Evolutionary conservation across 2,329 filamentous ascomycete genomes (phyloP).

Genomic region (Diaporthe nobilis): DNA sequence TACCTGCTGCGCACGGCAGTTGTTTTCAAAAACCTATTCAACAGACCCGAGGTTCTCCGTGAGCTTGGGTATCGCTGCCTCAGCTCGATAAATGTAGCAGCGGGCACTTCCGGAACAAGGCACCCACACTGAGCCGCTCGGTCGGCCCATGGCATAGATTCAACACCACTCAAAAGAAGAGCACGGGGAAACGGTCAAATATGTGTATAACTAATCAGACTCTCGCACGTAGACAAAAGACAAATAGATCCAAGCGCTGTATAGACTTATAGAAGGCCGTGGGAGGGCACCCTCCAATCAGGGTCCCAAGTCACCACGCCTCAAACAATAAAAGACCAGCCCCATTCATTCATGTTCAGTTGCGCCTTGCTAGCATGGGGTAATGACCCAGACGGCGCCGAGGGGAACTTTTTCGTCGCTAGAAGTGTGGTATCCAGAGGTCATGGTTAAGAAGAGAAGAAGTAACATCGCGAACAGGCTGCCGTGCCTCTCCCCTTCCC

Average conservation of each 20-base stretch:
- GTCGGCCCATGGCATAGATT: background rate
- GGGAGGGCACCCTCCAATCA: constrained; percentile 24
- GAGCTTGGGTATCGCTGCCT: background rate
- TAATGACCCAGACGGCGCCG: constrained; percentile 20
- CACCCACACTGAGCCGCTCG: background rate
- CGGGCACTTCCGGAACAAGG: background rate
- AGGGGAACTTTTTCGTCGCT: constrained; percentile 11
- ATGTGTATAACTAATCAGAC: constrained; percentile 32
- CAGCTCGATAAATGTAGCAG: background rate
- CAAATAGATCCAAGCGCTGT: constrained; percentile 41
- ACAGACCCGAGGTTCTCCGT: background rate
- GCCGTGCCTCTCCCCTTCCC: background rate
- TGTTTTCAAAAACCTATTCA: background rate
- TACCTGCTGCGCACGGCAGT: too few species aligned
- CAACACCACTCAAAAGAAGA: background rate
- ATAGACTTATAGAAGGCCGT: constrained; percentile 47
- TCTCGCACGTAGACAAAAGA: constrained; percentile 41
- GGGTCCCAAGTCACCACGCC: constrained; percentile 13
- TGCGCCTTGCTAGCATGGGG: constrained; percentile 32
- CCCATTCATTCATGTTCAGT: constrained; percentile 32
- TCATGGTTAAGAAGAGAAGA: constrained; percentile 7
- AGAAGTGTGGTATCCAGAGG: constrained; percentile 25
- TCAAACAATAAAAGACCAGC: background rate
- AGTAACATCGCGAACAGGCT: background rate
- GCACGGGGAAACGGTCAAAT: background rate